Evolutionary conservation across 75 land plant species (phyloP).

Genomic region (Cryptomeria japonica): DNA sequence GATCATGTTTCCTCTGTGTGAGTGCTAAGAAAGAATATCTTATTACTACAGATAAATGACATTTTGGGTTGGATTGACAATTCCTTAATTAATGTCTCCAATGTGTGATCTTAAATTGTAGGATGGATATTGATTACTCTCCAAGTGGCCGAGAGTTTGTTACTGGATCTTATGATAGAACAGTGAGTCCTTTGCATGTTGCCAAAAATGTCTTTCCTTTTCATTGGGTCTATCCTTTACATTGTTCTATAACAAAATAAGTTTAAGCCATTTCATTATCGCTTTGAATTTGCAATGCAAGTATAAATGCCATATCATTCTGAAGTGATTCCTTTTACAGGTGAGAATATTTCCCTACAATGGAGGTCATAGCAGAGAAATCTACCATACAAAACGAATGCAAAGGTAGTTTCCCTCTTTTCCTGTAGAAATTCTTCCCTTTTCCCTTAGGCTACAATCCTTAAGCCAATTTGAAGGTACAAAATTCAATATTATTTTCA

Average conservation of each 20-base stretch:
- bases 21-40: conserved; percentile 18
- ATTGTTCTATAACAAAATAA: not conserved
- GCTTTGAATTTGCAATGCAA: not conserved
- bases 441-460: not conserved
- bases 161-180: conserved; percentile 97
- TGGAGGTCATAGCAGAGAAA: conserved; percentile 96
- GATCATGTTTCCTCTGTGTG: conserved; percentile 98
- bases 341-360: conserved; percentile 86
- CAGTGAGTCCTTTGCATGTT: conserved; percentile 50
- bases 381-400: conserved; percentile 96
- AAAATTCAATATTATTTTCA: not conserved
- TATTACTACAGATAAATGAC: not conserved
- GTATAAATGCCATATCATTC: not conserved
- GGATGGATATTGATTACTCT: conserved; percentile 96
- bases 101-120: conserved; percentile 18
- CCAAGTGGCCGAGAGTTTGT: conserved; percentile 99
- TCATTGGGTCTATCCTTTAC: not conserved
- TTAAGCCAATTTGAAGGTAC: not conserved
- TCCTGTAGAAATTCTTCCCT: not conserved
- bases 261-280: not conserved
- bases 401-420: conserved; percentile 57
- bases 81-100: not conserved
- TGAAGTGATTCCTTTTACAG: conserved; percentile 34
- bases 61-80: conserved; percentile 12
- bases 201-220: not conserved